These are phyloP conservation scores for Pinus tabuliformis DNA, from an alignment of 75 land plant species.

Conservation along the genomic window DNA sequence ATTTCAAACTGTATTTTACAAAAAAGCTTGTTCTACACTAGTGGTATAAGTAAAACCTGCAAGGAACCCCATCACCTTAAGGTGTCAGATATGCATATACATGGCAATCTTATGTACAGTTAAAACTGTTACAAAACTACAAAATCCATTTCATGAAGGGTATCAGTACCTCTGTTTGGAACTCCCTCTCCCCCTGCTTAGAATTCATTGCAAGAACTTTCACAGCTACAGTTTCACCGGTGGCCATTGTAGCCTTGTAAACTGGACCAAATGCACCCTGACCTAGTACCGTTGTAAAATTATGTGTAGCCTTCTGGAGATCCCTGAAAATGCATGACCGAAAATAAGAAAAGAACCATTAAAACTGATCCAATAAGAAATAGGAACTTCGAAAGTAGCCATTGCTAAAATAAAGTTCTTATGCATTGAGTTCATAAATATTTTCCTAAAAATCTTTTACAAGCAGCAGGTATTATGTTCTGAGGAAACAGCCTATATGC, in stretches of 20 bases:
- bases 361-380: neutral
- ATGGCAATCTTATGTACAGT: neutral
- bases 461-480: too few relatives aligned
- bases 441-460: too few relatives aligned
- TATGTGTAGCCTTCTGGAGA: constrained; percentile 72
- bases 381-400: neutral
- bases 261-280: constrained; percentile 89
- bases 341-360: neutral
- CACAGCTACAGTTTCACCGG: constrained; percentile 83
- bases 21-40: neutral
- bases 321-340: constrained; percentile 43
- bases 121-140: neutral
- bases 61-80: neutral
- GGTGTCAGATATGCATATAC: neutral
- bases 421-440: too few relatives aligned
- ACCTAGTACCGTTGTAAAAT: constrained; percentile 75
- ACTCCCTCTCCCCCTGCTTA: constrained; percentile 81
- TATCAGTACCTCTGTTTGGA: constrained; percentile 71
- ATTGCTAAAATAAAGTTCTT: neutral
- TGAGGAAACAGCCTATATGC: neutral
- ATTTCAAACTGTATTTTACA: neutral
- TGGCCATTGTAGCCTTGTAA: constrained; percentile 72
- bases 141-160: neutral
- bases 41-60: neutral
- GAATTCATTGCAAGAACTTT: constrained; percentile 75